Evolutionary conservation across 495 filamentous ascomycete species (phyloP).

Genomic region (Clavariopsis aquatica): DNA sequence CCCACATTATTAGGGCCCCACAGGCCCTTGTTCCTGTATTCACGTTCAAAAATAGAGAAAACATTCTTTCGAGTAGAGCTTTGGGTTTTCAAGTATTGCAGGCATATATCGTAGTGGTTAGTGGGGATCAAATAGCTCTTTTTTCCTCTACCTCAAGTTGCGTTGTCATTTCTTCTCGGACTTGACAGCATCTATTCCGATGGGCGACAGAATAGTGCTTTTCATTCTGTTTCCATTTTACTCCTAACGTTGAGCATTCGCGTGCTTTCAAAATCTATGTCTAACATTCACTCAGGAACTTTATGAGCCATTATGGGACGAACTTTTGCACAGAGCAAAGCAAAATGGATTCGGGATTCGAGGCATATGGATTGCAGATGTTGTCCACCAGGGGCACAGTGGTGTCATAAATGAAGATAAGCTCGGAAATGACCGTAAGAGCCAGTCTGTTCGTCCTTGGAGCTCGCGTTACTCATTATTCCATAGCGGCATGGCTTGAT

Average conservation of each 20-base stretch:
- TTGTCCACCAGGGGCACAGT: slow-evolving; percentile 48
- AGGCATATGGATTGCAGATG: slow-evolving; percentile 51
- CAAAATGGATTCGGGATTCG: slow-evolving; percentile 44
- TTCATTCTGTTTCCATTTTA: too few relatives aligned
- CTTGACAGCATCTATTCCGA: too few relatives aligned
- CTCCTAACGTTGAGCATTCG: not conserved
- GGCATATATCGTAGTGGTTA: too few relatives aligned
- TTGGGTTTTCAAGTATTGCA: too few relatives aligned
- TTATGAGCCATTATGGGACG: slow-evolving; percentile 53
- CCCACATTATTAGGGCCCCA: too few relatives aligned
- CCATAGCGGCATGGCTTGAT: slow-evolving; percentile 69
- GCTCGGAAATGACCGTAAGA: slow-evolving; percentile 48
- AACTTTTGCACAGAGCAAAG: slow-evolving; percentile 41
- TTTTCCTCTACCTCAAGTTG: too few relatives aligned
- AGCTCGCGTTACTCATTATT: slow-evolving; percentile 29
- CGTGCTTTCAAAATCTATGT: not conserved
- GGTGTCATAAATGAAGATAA: slow-evolving; percentile 47
- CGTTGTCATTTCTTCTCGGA: too few relatives aligned
- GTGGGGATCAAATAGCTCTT: too few relatives aligned
- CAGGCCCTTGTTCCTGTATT: too few relatives aligned
- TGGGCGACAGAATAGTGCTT: too few relatives aligned
- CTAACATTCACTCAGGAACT: slow-evolving; percentile 41
- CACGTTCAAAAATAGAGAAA: too few relatives aligned
- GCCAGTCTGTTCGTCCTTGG: not conserved
- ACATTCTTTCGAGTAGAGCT: too few relatives aligned